Base-by-base conservation (phyloP, 148 eudicot genomes). In the Suaeda aralocaspica region DNA sequence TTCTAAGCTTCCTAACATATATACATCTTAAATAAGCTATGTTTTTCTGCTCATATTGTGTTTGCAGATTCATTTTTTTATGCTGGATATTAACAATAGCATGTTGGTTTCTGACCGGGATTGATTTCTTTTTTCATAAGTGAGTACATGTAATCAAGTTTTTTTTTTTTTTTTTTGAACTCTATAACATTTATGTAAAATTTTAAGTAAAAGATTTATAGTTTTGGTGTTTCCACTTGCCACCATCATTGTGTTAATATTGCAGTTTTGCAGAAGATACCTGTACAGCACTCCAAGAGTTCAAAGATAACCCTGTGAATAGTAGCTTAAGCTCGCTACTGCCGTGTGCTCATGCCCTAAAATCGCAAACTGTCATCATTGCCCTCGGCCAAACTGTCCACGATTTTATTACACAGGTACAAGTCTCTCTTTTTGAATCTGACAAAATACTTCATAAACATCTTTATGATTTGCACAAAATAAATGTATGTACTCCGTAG, bases 261-360 rank as follows among this genome's bases (percentile, higher is more conserved):
- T 80, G 79, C 91, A 91, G 97, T 72, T 85, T 90, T 84, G 89
- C 87, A 68, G 80, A 73, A 21, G 94, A 89, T 74, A 86, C 94
- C 7, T 89, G 94, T 52, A 65, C 80, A 70, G 87, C 91, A 68
- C 82, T 89, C 13, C 66, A 83, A 71, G 79, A 83, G 26, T 89
- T 81, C 61, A 74, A 74, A 44, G 71, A 76, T 58, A 83, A 77
- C 52, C 86, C 88, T 26, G 62, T 74, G 39, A 79, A 80, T 30
- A 85, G 76, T 68, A 82, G 86, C 70, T 70, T 86, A 14, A 83
- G 77, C 71, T 50, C 79, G 9, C 19, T 89, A 29, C 75, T 86
- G 10, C 88, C 91, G 3, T 89, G 95, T 45, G 63, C 68, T 9
- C 58, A 77, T 22, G 72, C 85, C 9, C 46, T 72, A 15, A 58